Percentiles rank a stretch among this genome's conserved stretches.
phyloP scores from a whole-genome alignment of 2,329 filamentous ascomycete species.

The Hysterium pulicare region DNA sequence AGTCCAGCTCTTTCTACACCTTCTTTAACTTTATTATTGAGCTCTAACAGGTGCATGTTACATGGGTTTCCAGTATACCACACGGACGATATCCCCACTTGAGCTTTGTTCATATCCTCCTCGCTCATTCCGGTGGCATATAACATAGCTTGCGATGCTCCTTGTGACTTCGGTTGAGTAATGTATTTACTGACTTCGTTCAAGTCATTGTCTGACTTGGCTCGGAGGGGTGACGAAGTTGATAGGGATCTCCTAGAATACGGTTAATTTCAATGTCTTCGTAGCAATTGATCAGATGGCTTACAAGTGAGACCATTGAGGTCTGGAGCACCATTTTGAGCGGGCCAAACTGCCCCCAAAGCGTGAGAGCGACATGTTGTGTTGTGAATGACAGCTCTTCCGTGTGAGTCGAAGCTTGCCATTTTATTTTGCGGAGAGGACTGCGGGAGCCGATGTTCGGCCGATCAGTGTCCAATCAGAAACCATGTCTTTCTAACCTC shows the following conservation, averaged over 20 bases:
- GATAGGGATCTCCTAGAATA: slow-evolving; percentile 32
- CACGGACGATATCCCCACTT: slow-evolving; percentile 95
- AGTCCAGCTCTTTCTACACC: slow-evolving; percentile 73
- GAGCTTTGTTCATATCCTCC: slow-evolving; percentile 89
- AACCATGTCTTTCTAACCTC: no score
- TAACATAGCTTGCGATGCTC: slow-evolving; percentile 97
- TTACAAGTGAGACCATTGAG: slow-evolving; percentile 33
- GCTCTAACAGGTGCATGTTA: slow-evolving; percentile 96
- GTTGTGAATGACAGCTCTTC: neutral
- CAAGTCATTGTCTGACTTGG: slow-evolving; percentile 34
- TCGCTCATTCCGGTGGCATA: slow-evolving; percentile 90
- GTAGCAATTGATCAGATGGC: slow-evolving; percentile 20
- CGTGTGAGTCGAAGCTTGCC: no score
- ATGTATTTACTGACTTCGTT: slow-evolving; percentile 83
- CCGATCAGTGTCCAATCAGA: no score
- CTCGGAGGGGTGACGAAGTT: slow-evolving; percentile 26
- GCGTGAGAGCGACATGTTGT: slow-evolving; percentile 33
- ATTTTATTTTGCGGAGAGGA: no score
- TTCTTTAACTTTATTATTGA: slow-evolving; percentile 74
- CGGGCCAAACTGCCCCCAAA: slow-evolving; percentile 32
- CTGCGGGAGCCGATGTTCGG: no score
- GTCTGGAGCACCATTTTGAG: slow-evolving; percentile 25
- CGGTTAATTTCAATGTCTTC: no score
- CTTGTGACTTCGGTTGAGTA: slow-evolving; percentile 97
- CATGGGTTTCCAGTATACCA: slow-evolving; percentile 99